phyloP scores from a whole-genome alignment of 805 yeast species.

The Citeromyces nyonsensis region DNA sequence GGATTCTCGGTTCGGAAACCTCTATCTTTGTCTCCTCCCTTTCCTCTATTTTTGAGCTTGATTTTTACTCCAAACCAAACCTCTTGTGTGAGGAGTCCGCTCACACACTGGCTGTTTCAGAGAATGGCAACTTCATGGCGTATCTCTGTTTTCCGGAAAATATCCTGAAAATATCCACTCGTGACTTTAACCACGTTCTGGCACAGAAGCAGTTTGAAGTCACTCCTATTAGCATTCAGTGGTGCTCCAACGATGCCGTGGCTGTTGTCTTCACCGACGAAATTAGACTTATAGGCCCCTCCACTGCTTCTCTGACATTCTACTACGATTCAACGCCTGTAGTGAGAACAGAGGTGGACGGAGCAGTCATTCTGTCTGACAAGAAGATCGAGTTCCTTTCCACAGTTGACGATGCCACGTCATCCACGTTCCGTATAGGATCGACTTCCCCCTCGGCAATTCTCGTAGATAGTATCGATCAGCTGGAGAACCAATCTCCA shows the following conservation, averaged over 20 bases:
- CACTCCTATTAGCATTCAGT: constrained; percentile 33
- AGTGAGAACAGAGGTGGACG: constrained; percentile 45
- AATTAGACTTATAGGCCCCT: constrained; percentile 57
- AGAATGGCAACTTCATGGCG: constrained; percentile 6
- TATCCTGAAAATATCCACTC: not conserved
- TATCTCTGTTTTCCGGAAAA: constrained; percentile 21
- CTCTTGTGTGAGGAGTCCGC: no score
- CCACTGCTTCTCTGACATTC: constrained; percentile 37
- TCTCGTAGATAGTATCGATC: constrained; percentile 61
- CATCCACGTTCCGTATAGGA: constrained; percentile 64
- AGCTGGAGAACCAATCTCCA: constrained; percentile 53
- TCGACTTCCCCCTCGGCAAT: constrained; percentile 76
- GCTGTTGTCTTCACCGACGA: constrained; percentile 45
- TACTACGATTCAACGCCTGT: constrained; percentile 26
- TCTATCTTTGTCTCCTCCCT: no score
- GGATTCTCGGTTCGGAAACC: constrained; percentile 3
- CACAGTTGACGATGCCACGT: constrained; percentile 40
- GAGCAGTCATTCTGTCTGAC: constrained; percentile 49
- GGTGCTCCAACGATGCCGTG: constrained; percentile 85
- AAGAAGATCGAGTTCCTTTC: constrained; percentile 44
- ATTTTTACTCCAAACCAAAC: no score
- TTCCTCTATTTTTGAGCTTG: no score
- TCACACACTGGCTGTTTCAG: constrained; percentile 4
- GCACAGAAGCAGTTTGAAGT: constrained; percentile 23
- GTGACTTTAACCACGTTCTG: constrained; percentile 24